phyloP scores from a whole-genome alignment of 371 early-diverging fungal genomes.

The Funneliformis caledonium region DNA sequence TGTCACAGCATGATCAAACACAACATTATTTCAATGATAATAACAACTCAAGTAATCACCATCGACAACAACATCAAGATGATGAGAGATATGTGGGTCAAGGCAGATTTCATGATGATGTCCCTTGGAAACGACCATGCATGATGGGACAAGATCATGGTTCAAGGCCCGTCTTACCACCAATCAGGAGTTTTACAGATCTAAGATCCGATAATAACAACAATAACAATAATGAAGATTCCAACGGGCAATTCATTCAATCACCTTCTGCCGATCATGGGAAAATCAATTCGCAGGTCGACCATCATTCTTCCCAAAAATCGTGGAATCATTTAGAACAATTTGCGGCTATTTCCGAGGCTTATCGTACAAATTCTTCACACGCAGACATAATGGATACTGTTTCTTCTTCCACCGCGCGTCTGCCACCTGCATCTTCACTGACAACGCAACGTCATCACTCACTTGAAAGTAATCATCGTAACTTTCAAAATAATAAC shows the following conservation, averaged over 20 bases:
- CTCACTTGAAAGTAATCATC: background rate
- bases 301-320: constrained; percentile 1
- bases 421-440: background rate
- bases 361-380: constrained; percentile 7
- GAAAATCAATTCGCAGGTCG: background rate
- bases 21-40: background rate
- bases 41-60: background rate
- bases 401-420: background rate
- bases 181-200: constrained; percentile 13
- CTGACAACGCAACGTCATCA: background rate
- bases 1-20: background rate
- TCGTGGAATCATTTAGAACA: constrained; percentile 28
- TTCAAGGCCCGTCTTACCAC: background rate
- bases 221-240: background rate
- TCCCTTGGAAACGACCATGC: background rate
- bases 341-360: constrained; percentile 11
- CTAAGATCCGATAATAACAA: constrained; percentile 1
- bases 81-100: background rate
- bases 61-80: constrained; percentile 1
- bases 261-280: background rate
- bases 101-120: background rate
- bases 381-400: background rate
- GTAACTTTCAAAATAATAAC: background rate
- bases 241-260: background rate
- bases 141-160: background rate